Evolutionary conservation across 176 grass and related monocot genomes (phyloP).

Genomic region (Aegilops speltoides): DNA sequence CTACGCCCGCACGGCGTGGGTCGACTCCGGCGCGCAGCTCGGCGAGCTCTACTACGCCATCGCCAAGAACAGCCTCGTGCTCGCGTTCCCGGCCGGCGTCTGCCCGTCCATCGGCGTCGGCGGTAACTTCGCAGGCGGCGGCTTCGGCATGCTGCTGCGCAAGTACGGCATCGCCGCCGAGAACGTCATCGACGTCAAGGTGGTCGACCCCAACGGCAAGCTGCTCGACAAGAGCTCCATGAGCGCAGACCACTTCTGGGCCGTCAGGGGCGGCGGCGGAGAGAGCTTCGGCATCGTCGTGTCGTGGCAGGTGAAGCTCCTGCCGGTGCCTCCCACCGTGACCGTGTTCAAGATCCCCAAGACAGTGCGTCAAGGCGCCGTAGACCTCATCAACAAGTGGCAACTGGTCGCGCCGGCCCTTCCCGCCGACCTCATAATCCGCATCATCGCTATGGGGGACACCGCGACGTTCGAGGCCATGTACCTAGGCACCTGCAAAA

Average conservation of each 20-base stretch:
- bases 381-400: constrained; percentile 43
- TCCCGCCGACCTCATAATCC: constrained; percentile 31
- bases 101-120: constrained; percentile 47
- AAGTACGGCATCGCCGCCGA: constrained; percentile 54
- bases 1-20: constrained; percentile 30
- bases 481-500: constrained; percentile 23
- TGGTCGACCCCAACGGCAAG: constrained; percentile 41
- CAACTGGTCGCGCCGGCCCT: constrained; percentile 32
- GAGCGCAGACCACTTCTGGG: constrained; percentile 40
- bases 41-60: constrained; percentile 53
- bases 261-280: constrained; percentile 45
- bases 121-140: constrained; percentile 52
- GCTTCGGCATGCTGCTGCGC: constrained; percentile 37
- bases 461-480: constrained; percentile 13
- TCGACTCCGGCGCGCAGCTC: constrained; percentile 45
- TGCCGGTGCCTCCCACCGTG: constrained; percentile 21
- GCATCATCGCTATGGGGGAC: neutral
- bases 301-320: constrained; percentile 23
- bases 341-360: constrained; percentile 25
- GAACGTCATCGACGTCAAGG: constrained; percentile 43
- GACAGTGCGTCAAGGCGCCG: constrained; percentile 22
- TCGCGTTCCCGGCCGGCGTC: constrained; percentile 40
- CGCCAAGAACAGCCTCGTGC: neutral
- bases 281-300: constrained; percentile 46
- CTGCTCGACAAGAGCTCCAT: constrained; percentile 34